phyloP scores from a whole-genome alignment of 345 rosid species.

The Brassica juncea region DNA sequence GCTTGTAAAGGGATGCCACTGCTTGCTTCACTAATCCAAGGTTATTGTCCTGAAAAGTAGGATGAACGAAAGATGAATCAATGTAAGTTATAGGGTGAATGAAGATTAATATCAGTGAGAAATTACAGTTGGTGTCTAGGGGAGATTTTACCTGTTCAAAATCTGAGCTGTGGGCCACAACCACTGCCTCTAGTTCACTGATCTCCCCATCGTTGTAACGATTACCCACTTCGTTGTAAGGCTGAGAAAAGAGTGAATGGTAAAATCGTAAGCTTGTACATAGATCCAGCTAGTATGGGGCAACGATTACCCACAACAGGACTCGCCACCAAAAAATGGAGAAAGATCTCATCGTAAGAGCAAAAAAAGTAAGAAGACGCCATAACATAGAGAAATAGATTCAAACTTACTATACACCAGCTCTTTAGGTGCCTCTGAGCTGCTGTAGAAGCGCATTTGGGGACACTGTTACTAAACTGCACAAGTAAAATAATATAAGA shows the following conservation, averaged over 20 bases:
- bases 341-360: constrained; percentile 9
- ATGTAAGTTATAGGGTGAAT: background rate
- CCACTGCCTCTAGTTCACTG: constrained; percentile 56
- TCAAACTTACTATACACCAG: constrained; percentile 38
- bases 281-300: constrained; percentile 6
- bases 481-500: constrained; percentile 31
- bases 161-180: constrained; percentile 52
- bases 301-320: background rate
- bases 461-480: constrained; percentile 75
- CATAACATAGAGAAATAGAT: background rate
- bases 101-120: constrained; percentile 8
- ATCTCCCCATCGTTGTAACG: constrained; percentile 67
- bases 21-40: constrained; percentile 95
- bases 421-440: constrained; percentile 84
- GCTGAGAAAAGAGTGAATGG: constrained; percentile 46
- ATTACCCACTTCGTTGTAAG: constrained; percentile 69
- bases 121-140: constrained; percentile 16
- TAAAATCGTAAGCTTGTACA: constrained; percentile 22
- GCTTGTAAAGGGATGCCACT: constrained; percentile 87
- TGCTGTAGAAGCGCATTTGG: constrained; percentile 78
- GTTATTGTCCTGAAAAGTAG: constrained; percentile 74
- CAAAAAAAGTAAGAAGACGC: background rate
- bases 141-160: constrained; percentile 68
- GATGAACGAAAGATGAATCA: background rate
- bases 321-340: constrained; percentile 8